Evolutionary conservation across 148 eudicot species (phyloP), one percentile per base, ranked within the genome.

Genomic region (Pouteria glomerata): DNA sequence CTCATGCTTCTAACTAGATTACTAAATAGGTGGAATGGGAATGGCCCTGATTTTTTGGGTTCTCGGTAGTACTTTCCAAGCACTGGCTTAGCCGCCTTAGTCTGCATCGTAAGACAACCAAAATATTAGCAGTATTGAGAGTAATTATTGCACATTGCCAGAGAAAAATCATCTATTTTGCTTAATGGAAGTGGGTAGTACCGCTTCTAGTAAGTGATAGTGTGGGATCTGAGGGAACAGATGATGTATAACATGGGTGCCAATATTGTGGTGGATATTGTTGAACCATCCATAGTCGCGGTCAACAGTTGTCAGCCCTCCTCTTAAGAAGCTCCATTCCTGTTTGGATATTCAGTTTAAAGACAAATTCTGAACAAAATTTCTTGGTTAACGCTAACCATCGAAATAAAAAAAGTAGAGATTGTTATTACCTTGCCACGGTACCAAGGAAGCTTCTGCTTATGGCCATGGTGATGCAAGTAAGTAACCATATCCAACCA

Each of bases 311-410:
- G 68, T 72, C 19, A 86, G 81, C 33, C 84, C 89, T 69, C 89
- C 89, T 56, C 86, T 76, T 57, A 86, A 63, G 69, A 79, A 86
- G 73, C 81, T 83, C 89, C 89, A 86, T 75, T 86, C 86, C 89
- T 86, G 71, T 60, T 21, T n/a, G 45, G 34, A 39, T 39, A 39
- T 39, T 39, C 5, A 39, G 44, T 4, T 39, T 5, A 10, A 39
- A 39, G 44, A 39, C 10, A 39, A 39, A n/a, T n/a, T n/a, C n/a
- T n/a, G n/a, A n/a, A n/a, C n/a, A n/a, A n/a, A n/a, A n/a, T n/a
- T n/a, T n/a, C n/a, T n/a, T n/a, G n/a, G n/a, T n/a, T n/a, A n/a
- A n/a, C n/a, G n/a, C n/a, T n/a, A n/a, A n/a, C n/a, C n/a, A n/a
- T n/a, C 10, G 37, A 12, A 21, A 23, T 21, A 63, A 21, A 4